Base-by-base conservation (phyloP, 305 asterid species). In the Plantago rigida region DNA sequence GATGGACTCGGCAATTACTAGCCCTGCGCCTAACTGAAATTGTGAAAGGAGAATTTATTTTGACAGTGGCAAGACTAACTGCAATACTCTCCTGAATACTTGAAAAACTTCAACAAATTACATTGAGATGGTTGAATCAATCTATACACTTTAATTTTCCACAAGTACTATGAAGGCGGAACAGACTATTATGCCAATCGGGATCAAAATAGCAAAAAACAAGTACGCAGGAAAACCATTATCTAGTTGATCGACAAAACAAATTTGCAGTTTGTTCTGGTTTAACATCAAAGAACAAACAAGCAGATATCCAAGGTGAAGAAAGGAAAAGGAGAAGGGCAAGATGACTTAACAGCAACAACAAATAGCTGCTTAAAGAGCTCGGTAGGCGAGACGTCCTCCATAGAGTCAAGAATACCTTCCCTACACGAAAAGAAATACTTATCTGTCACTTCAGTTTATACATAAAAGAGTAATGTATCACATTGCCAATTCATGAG, bases 301-400 rank as follows among this genome's bases (percentile, higher is more conserved):
- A 9, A 26, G 22, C 41, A 24, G 26, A 22, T 1, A 31, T 52
- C 6, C 39, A 52, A 52, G 17, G 29, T 52, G 41, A 52, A 26
- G 1, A 3, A 12, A 10, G 36, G 39, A 52, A 12, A 52, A 17
- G 10, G 10, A 11, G 26, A 36, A 26, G 15, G 15, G 22, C 39
- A 52, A 22, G 61, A 61, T 64, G 65, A 79, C 97, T 86, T 86
- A 52, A 89, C 99, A 72, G 67, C 89, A 70, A 82, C 84, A 70
- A 82, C 56, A 75, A 83, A 86, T 70, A 92, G 92, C 73, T 86
- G 97, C 80, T 84, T 87, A 68, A 92, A 89, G 68, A 92, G 91
- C 74, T 86, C 91, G 14, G 76, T 64, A 69, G 96, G 97, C 34
- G 84, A 60, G 64, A 81, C 82, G 65, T 73, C 89, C 68, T 83